Conservation (phyloP, 1,284 basidiomycete genomes). For the Rhizoctonia solani region DNA sequence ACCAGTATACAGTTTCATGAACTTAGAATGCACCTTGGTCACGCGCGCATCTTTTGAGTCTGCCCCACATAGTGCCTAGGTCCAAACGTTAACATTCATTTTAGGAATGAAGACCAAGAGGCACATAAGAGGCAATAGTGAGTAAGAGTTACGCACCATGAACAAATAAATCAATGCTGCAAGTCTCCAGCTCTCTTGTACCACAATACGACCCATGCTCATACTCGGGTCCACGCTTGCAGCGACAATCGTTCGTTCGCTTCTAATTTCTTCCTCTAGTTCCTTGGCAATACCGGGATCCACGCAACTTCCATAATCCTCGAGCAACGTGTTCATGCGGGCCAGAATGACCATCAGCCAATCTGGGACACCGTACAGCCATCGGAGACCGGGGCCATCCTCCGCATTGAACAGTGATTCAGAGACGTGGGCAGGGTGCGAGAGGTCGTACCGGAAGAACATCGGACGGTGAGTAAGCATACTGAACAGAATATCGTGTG, state of each 20-base stretch:
- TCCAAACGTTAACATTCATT: not conserved
- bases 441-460: too few species aligned
- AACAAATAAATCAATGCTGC: conserved; percentile 1
- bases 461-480: too few species aligned
- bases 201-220: conserved; percentile 6
- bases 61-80: not conserved
- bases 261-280: not conserved
- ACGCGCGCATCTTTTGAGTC: not conserved
- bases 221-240: not conserved
- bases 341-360: not conserved
- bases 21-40: not conserved
- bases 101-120: too few species aligned
- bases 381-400: not conserved
- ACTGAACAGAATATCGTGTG: too few species aligned
- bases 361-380: conserved; percentile 11
- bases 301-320: not conserved
- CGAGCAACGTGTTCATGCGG: conserved; percentile 6
- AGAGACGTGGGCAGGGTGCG: not conserved
- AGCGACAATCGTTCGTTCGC: not conserved
- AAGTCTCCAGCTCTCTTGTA: conserved; percentile 12
- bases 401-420: not conserved
- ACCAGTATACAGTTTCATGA: not conserved
- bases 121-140: too few species aligned
- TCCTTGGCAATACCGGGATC: not conserved
- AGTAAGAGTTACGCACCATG: not conserved